Percentiles rank a stretch among this genome's conserved stretches.
phyloP scores from a whole-genome alignment of 192 early-diverging fungal genomes.

The Oehlia diaphana region DNA sequence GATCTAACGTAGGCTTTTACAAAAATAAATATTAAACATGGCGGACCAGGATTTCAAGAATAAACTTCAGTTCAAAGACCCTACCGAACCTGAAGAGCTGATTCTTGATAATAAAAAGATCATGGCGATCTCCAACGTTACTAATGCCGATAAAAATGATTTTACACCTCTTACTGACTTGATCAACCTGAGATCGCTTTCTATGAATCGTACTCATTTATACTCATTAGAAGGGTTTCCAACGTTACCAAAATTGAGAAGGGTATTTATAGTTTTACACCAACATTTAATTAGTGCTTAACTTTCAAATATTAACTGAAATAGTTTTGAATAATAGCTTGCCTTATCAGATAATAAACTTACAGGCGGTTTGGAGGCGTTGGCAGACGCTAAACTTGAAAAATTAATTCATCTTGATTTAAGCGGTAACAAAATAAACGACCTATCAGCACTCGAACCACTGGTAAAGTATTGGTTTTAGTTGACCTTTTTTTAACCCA shows the following conservation, averaged over 20 bases:
- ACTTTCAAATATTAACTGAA: not conserved
- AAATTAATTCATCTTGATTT: slow-evolving; percentile 41
- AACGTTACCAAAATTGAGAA: slow-evolving; percentile 27
- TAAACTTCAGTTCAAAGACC: slow-evolving; percentile 29
- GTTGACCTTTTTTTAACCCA: not conserved
- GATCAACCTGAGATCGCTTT: slow-evolving; percentile 16
- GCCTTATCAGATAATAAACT: slow-evolving; percentile 42
- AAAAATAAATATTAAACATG: not conserved
- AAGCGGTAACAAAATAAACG: slow-evolving; percentile 40
- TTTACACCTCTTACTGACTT: slow-evolving; percentile 24
- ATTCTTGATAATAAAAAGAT: slow-evolving; percentile 30
- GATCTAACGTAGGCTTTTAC: not conserved
- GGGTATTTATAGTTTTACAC: not conserved
- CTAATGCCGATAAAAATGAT: slow-evolving; percentile 1
- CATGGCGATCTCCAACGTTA: slow-evolving; percentile 10
- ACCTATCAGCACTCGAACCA: slow-evolving; percentile 33
- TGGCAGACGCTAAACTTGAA: slow-evolving; percentile 42
- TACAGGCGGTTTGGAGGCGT: slow-evolving; percentile 37
- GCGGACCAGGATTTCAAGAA: slow-evolving; percentile 25
- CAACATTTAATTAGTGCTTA: not conserved
- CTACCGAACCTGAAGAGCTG: slow-evolving; percentile 19
- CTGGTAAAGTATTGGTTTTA: slow-evolving; percentile 33
- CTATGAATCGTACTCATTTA: slow-evolving; percentile 13
- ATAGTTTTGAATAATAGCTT: slow-evolving; percentile 31
- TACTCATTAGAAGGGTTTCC: slow-evolving; percentile 30